Base-by-base conservation (phyloP, 2,329 filamentous ascomycete genomes). In the Anthostomella pinea region DNA sequence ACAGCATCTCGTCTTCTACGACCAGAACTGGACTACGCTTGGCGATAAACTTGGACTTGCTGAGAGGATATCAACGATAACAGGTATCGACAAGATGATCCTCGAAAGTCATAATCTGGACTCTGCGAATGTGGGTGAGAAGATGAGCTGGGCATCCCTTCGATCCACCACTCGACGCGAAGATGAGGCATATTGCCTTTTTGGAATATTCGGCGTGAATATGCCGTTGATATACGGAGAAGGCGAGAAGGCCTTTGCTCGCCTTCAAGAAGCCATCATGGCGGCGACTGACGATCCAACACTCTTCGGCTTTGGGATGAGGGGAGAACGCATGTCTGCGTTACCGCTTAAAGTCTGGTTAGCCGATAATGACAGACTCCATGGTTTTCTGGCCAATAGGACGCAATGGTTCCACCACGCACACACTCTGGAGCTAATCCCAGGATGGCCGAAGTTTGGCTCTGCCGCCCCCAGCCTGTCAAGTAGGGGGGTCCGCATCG, bases 101-200 rank as follows among this genome's bases (percentile, higher is more conserved):
- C n/a, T n/a, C n/a, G n/a, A n/a, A n/a, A n/a, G n/a, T n/a, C n/a
- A n/a, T n/a, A n/a, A n/a, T n/a, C n/a, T n/a, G n/a, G n/a, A n/a
- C n/a, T n/a, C n/a, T n/a, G n/a, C n/a, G n/a, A n/a, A n/a, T n/a
- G n/a, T n/a, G n/a, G n/a, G n/a, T n/a, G n/a, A n/a, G n/a, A n/a
- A n/a, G n/a, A n/a, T n/a, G n/a, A n/a, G n/a, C n/a, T n/a, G n/a
- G n/a, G n/a, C n/a, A n/a, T n/a, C n/a, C n/a, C n/a, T n/a, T n/a
- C n/a, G n/a, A n/a, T n/a, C n/a, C n/a, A n/a, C n/a, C n/a, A n/a
- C n/a, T n/a, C n/a, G 7, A 11, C 19, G 6, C 13, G 33, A 40
- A 16, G 33, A 40, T 8, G 5, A 23, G 6, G 33, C 29, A 17
- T 40, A 40, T 11, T 22, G 33, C 20, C 22, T 40, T 6, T 15